phyloP scores from a whole-genome alignment of 129 eudicot species.

The Flaveria sonorensis region DNA sequence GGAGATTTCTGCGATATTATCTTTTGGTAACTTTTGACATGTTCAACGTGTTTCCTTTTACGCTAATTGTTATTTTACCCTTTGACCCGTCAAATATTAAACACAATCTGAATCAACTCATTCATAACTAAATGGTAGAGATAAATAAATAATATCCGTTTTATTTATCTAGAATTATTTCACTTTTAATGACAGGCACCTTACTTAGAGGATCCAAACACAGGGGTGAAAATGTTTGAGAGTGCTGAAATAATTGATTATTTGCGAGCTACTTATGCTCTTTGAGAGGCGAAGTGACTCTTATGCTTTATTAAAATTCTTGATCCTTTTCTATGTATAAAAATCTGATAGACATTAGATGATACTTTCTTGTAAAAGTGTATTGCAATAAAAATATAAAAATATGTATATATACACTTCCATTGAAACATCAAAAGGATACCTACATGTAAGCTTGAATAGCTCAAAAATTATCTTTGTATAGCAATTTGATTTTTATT shows the following conservation, averaged over 20 bases:
- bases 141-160: background rate
- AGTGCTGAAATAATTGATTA: constrained; percentile 93
- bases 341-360: background rate
- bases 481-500: too few relatives aligned
- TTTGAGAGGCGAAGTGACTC: constrained; percentile 36
- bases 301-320: constrained; percentile 6
- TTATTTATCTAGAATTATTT: background rate
- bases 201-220: constrained; percentile 94
- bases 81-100: background rate
- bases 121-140: background rate
- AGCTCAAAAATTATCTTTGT: background rate
- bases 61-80: background rate
- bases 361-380: constrained; percentile 18
- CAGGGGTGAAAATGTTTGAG: constrained; percentile 95
- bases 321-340: constrained; percentile 10
- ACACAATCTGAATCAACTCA: background rate
- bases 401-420: constrained; percentile 5
- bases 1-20: too few relatives aligned
- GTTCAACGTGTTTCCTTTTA: background rate
- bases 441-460: background rate
- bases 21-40: background rate
- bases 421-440: background rate
- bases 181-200: constrained; percentile 58
- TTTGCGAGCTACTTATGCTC: constrained; percentile 80
- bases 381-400: constrained; percentile 24